Base-by-base conservation (phyloP, 176 grass and related monocot genomes). In the Pontederia paniculata region DNA sequence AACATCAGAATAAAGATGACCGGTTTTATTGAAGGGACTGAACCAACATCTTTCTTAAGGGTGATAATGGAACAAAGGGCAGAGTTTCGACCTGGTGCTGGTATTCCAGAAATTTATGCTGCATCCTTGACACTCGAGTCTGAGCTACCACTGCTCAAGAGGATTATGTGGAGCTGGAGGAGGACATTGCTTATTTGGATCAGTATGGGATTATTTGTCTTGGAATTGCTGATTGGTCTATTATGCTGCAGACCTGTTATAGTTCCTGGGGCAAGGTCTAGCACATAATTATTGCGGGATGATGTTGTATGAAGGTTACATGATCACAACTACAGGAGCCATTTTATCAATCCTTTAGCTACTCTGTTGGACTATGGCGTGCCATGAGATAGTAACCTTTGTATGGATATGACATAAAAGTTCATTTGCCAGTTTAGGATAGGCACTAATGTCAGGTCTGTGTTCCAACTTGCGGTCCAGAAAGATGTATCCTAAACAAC, bases 151-250 rank as follows among this genome's bases (percentile, higher is more conserved):
- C 54, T 97, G 20, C 41, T 88, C 50, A 90, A 90, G 77, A 88
- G 81, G 54, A 51, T 90, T 21, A 76, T 88, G 60, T 97, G 86
- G 93, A 81, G 50, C 50, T 90, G 86, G 83, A 97, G 86, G 73
- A 89, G 80, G 82, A 97, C 83, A 9, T 19, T 97, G 48, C 88
- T 91, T 71, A 80, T 97, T 25, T 97, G 93, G 93, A 84, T 78
- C 42, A 88, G 83, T 50, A 81, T 83, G 65, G 83, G 74, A 22
- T 46, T 90, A 41, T 90, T 97, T 60, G 42, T 79, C 45, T 69
- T 88, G 6, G 83, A 90, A 41, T 48, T 97, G 53, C 21, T 97
- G 53, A 16, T 84, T 50, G 2, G 72, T 13, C 69, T 97, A 49
- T 45, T 90, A 42, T 90, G 80, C 52, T 97, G 86, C 78, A 81